A percentile compares a stretch with the other conserved stretches of the same genome.
Conservation (phyloP, 164 flowering plant genomes). For the Platanus orientalis region DNA sequence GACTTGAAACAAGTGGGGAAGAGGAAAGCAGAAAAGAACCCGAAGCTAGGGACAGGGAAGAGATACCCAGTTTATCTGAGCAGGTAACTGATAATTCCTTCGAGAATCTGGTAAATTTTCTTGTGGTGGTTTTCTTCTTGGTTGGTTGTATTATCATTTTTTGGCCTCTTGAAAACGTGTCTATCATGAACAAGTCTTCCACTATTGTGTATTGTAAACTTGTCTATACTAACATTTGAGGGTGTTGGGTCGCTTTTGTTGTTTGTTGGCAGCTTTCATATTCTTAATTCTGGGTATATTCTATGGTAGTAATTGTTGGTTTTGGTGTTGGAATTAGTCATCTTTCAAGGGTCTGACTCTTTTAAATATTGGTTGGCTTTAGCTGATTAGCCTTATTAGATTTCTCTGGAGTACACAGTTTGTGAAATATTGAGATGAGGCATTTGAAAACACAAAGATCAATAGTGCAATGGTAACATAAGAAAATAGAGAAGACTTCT, state of each 20-base stretch:
- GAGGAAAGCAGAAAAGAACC: constrained; percentile 7
- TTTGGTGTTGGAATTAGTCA: not conserved
- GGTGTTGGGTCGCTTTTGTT: constrained; percentile 5
- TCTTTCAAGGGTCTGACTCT: not conserved
- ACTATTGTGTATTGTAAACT: not conserved
- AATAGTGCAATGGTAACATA: too few relatives aligned
- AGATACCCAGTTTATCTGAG: constrained; percentile 7
- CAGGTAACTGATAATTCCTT: constrained; percentile 1
- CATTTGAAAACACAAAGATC: not conserved
- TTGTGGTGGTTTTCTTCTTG: not conserved
- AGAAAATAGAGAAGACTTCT: not conserved
- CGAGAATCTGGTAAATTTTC: constrained; percentile 17
- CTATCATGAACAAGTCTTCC: not conserved
- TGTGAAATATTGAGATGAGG: not conserved
- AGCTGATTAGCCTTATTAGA: not conserved
- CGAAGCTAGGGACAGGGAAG: constrained; percentile 8
- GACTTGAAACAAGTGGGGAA: constrained; percentile 7
- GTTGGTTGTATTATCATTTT: not conserved
- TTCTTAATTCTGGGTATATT: too few relatives aligned
- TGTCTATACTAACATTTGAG: not conserved
- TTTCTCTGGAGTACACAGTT: not conserved
- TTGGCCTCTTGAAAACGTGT: not conserved
- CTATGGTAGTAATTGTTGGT: too few relatives aligned
- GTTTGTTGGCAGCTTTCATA: too few relatives aligned
- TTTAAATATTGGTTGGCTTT: not conserved